Base-by-base conservation (phyloP, 2,329 filamentous ascomycete species). In the Fusarium neocosmosporiellum region DNA sequence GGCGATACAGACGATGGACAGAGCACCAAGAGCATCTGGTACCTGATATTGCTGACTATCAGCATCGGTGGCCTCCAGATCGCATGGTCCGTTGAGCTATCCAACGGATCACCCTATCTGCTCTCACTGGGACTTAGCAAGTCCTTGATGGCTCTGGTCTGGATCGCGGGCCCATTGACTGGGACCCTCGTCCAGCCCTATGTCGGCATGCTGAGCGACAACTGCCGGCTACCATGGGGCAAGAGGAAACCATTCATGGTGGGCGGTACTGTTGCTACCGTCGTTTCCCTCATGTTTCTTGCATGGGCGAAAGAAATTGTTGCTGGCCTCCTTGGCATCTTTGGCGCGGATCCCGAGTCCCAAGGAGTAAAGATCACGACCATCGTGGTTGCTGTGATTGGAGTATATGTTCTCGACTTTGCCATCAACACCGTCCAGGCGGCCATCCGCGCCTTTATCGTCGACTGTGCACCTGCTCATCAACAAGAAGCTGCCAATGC, bases 391-490 rank as follows among this genome's bases (percentile, higher is more conserved):
- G 96, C 96, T 9, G 94, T 98, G 7, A 80, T 95, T 33, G 92
- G 95, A 84, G 93, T 98, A 77, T 98, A 97, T 82, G 87, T 96
- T 58, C 88, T 98, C 59, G 96, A 98, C 81, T 96, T 98, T 81
- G 91, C 95, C 77, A 96, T 98, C 84, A 98, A 98, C 83, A 96
- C 95, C 89, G 94, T 98, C 36, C 96, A 98, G 88, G 96, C 96
- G 57, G 93, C 91, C 6, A 93, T 98, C 78, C 90, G 95, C 73
- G 94, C 95, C 27, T 97, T 97, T 80, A 97, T 98, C 63, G 93
- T 98, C 27, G 96, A 98, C 79, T 96, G 95, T 78, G 93, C 94
- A 0, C 96, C 96, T 0, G 90, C 94, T 2, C 95, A 98, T 78
- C 96, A 98, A 81, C 96, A 98, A 84, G 95, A 98, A 82, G 88